Evolutionary conservation across 345 rosid genomes (phyloP).

Genomic region (Citrus maxima): DNA sequence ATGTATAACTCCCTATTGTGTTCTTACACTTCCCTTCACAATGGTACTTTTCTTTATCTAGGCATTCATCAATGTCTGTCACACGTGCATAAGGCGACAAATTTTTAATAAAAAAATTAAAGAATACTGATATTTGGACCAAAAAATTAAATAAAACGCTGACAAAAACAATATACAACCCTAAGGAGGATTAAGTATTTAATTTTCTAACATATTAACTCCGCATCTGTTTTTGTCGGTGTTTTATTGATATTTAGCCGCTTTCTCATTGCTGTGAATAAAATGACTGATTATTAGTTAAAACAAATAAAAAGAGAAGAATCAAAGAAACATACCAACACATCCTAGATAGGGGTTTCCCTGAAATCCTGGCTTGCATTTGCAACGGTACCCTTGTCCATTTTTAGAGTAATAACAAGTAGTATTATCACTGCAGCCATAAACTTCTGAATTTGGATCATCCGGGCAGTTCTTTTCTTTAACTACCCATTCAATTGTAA

Average conservation of each 20-base stretch:
- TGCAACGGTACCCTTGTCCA: neutral
- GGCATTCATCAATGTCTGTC: slow-evolving; percentile 1
- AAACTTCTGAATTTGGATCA: neutral
- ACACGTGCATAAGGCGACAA: no score
- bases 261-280: no score
- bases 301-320: no score
- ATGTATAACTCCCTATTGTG: slow-evolving; percentile 1
- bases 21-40: neutral
- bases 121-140: no score
- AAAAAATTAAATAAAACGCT: no score
- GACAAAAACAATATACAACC: no score
- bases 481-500: slow-evolving; percentile 8
- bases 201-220: no score
- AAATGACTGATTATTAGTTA: no score
- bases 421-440: neutral
- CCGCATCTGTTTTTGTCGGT: no score
- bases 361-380: neutral
- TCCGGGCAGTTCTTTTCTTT: neutral
- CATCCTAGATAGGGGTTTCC: neutral
- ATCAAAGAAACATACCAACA: neutral
- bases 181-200: fast-evolving
- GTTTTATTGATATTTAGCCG: no score
- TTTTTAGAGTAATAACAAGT: neutral
- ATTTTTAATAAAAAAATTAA: no score
- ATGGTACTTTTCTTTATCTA: neutral